These are phyloP conservation scores for Jacaranda mimosifolia DNA, from an alignment of 257 asterid genomes.

Conservation along the genomic window DNA sequence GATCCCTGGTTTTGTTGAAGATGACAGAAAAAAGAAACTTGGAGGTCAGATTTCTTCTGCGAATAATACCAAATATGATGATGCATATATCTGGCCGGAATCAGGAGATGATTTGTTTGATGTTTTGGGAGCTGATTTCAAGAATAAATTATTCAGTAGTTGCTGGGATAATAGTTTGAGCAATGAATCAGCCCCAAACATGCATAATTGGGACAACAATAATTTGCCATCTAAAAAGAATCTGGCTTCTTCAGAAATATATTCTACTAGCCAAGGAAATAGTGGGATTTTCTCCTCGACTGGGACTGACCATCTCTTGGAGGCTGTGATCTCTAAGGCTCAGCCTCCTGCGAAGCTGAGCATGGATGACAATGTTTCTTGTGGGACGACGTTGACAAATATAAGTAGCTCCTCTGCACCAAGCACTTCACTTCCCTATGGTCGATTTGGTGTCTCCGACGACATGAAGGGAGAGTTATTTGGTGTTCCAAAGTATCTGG, in stretches of 20 bases:
- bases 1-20: conserved; percentile 42
- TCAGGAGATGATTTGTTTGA: conserved; percentile 87
- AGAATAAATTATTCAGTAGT: conserved; percentile 60
- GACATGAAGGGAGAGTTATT: conserved; percentile 61
- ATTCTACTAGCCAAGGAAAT: conserved; percentile 49
- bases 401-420: conserved; percentile 59
- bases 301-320: conserved; percentile 72
- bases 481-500: conserved; percentile 61
- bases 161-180: conserved; percentile 49
- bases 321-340: conserved; percentile 68
- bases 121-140: conserved; percentile 84
- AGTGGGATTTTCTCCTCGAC: conserved; percentile 54
- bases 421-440: conserved; percentile 51
- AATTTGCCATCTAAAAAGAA: conserved; percentile 39
- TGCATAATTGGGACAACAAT: conserved; percentile 41
- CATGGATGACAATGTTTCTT: conserved; percentile 63
- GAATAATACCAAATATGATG: conserved; percentile 41
- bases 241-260: conserved; percentile 49
- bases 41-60: conserved; percentile 35
- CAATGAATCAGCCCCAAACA: conserved; percentile 45
- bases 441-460: conserved; percentile 54
- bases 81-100: conserved; percentile 40
- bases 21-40: conserved; percentile 42
- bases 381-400: conserved; percentile 62
- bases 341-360: conserved; percentile 43